Base-by-base conservation (phyloP, 345 rosid species). In the Gossypium thurberi region DNA sequence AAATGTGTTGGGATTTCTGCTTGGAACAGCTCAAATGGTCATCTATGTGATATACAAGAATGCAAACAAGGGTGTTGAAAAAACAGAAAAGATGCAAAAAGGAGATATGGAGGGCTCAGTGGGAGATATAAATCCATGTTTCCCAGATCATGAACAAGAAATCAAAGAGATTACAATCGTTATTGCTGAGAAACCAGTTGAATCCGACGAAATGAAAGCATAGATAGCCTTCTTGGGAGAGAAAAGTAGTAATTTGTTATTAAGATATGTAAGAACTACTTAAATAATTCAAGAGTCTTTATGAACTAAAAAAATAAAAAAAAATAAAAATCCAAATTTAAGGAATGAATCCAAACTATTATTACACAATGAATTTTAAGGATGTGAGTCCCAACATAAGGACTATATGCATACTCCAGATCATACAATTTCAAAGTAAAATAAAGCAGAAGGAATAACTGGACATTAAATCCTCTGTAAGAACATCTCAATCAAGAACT, bases 1-100 rank as follows among this genome's bases (percentile, higher is more conserved):
- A 58, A 89, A 59, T 63, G 77, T 82, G 26, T 61, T 85, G 70
- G 91, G 91, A 9, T 84, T 89, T 68, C 17, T 79, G 18, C 75
- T 86, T 17, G 98, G 98, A 51, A 8, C 87, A 47, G 71, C 87
- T 20, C 98, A 94, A 71, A 92, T 95, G 88, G 74, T 86, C 57
- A 81, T 95, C 10, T 95, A 92, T 80, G 44, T 84, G 67, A 69
- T 88, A 62, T 92, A 91, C 80, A 83, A 81, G 73, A 77, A 83
- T 17, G 65, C 82, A 28, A 78, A 44, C 20, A 82, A 77, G 67
- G 42, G 42, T 1, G 76, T 26, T 50, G 78, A 74, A 20, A 47
- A 72, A 7, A 56, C 72, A 3, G 33, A 57, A 62, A 60, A 65
- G 70, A 69, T 37, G 66, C 67, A 18, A 8, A 59, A n/a, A 7